These are phyloP conservation scores for Colletotrichum graminicola DNA, from an alignment of 2,329 filamentous ascomycete species.

Conservation along the genomic window DNA sequence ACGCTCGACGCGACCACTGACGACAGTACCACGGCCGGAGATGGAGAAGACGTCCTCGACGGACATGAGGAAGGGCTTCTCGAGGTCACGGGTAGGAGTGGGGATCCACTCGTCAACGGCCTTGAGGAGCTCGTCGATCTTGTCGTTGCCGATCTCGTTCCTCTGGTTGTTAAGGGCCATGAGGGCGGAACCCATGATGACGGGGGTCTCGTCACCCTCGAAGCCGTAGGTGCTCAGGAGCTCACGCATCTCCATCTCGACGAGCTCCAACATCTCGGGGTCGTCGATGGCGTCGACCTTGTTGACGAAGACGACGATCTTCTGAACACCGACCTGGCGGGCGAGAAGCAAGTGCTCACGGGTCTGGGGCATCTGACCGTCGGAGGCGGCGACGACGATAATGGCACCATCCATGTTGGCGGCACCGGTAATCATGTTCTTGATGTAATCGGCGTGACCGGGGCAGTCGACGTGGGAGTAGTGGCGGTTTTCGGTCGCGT, in stretches of 20 bases:
- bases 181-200: slow-evolving; percentile 96
- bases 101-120: slow-evolving; percentile 97
- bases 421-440: slow-evolving; percentile 99
- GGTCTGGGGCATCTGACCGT: slow-evolving; percentile 99
- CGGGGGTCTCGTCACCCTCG: slow-evolving; percentile 97
- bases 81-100: slow-evolving; percentile 90
- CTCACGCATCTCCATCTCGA: slow-evolving; percentile 99
- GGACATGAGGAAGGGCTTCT: slow-evolving; percentile 99
- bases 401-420: slow-evolving; percentile 99
- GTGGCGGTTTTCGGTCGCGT: slow-evolving; percentile 92
- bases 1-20: slow-evolving; percentile 96
- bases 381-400: slow-evolving; percentile 97
- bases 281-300: slow-evolving; percentile 98
- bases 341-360: slow-evolving; percentile 97
- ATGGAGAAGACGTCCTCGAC: slow-evolving; percentile 95
- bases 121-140: slow-evolving; percentile 91
- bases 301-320: slow-evolving; percentile 99
- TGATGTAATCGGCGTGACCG: slow-evolving; percentile 99
- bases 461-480: slow-evolving; percentile 99
- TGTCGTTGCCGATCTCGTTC: slow-evolving; percentile 86
- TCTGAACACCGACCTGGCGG: slow-evolving; percentile 97
- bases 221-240: slow-evolving; percentile 93
- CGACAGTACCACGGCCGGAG: slow-evolving; percentile 94
- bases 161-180: slow-evolving; percentile 90
- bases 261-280: slow-evolving; percentile 99